These are phyloP conservation scores for Oryza meridionalis DNA, from an alignment of 176 grass and related monocot species.

Conservation along the genomic window DNA sequence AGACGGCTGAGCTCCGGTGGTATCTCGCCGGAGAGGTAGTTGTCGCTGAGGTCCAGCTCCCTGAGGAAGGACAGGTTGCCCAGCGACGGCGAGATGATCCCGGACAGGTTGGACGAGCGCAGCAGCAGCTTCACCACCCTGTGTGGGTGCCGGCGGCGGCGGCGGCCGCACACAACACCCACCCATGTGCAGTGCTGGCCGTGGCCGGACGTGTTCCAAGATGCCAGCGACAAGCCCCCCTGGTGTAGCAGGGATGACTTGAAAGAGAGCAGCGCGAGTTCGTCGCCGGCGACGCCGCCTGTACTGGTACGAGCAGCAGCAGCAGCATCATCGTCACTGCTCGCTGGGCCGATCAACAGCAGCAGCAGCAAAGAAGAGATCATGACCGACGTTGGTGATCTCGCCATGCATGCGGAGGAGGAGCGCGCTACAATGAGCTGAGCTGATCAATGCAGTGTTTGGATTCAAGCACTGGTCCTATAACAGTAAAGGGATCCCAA, in stretches of 20 bases:
- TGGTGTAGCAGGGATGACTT: conserved; percentile 17
- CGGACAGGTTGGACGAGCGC: conserved; percentile 7
- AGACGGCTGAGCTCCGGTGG: background rate
- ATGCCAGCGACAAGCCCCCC: conserved; percentile 2
- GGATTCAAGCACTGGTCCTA: too few species aligned
- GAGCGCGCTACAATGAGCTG: too few species aligned
- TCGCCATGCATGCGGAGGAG: too few species aligned
- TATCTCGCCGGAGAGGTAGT: conserved; percentile 23
- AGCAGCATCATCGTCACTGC: background rate
- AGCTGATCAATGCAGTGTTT: too few species aligned
- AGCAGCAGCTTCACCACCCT: too few species aligned
- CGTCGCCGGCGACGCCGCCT: too few species aligned
- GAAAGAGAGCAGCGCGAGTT: conserved; percentile 44
- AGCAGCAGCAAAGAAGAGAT: too few species aligned
- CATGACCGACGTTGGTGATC: too few species aligned
- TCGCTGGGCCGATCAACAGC: too few species aligned
- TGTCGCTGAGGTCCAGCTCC: conserved; percentile 10
- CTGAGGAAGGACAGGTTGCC: conserved; percentile 38
- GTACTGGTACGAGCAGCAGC: too few species aligned
- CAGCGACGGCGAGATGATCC: conserved; percentile 33
- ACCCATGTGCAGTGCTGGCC: conserved; percentile 33
- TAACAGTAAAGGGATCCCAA: too few species aligned
- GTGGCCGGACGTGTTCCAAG: conserved; percentile 33
- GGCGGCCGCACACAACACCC: background rate
- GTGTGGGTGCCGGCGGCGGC: too few species aligned